Percentiles rank a stretch among this genome's conserved stretches.
Conservation (phyloP, 1,139 yeast genomes). For the Hansenula sp. region DNA sequence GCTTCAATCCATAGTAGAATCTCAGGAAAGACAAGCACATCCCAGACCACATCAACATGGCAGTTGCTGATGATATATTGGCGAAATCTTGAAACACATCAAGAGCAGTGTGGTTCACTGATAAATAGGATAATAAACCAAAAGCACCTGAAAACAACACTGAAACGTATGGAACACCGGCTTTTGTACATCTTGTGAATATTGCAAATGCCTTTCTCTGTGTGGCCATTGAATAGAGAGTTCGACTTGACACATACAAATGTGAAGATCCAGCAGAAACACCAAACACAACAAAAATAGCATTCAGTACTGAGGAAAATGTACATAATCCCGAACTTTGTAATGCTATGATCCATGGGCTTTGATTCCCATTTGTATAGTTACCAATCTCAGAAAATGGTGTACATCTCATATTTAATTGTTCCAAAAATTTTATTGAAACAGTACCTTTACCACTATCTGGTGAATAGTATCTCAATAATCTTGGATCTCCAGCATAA, state of each 20-base stretch:
- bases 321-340: constrained; percentile 65
- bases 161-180: constrained; percentile 72
- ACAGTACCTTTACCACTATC: constrained; percentile 2
- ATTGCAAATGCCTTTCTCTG: constrained; percentile 64
- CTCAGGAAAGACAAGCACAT: constrained; percentile 72
- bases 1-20: constrained; percentile 62
- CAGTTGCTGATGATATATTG: constrained; percentile 63
- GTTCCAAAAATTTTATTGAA: constrained; percentile 6
- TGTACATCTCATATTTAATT: constrained; percentile 23
- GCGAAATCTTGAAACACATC: constrained; percentile 64
- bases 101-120: constrained; percentile 55
- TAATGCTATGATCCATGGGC: constrained; percentile 79
- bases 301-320: constrained; percentile 59
- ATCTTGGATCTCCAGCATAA: constrained; percentile 72
- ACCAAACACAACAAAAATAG: constrained; percentile 68
- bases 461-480: constrained; percentile 44
- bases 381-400: constrained; percentile 2
- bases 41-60: constrained; percentile 76
- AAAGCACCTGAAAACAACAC: constrained; percentile 59
- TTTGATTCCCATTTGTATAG: constrained; percentile 51
- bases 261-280: constrained; percentile 75
- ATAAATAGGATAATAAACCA: constrained; percentile 56
- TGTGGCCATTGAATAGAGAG: constrained; percentile 68
- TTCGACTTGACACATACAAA: constrained; percentile 73
- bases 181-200: constrained; percentile 54